These are phyloP conservation scores for Artemisia argyi DNA, from an alignment of 129 eudicot species.

Conservation along the genomic window DNA sequence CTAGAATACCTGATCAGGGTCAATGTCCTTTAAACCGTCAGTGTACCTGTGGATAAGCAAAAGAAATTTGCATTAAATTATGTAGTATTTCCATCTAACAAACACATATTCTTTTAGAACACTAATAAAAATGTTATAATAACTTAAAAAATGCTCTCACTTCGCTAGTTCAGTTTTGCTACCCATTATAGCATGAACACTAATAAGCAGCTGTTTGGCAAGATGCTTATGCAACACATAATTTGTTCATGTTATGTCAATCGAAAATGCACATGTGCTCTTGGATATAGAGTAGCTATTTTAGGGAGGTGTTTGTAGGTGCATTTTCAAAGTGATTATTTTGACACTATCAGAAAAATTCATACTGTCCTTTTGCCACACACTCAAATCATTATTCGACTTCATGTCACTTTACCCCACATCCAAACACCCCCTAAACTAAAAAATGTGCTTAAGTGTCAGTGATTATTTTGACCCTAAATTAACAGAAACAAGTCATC, in stretches of 20 bases:
- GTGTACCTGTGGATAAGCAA: constrained; percentile 70
- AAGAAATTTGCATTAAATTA: neutral
- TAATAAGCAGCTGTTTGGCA: neutral
- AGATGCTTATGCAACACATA: neutral
- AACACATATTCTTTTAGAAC: neutral
- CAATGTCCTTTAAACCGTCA: constrained; percentile 64
- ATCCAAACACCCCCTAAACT: constrained; percentile 2
- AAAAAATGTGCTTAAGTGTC: neutral
- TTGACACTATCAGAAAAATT: neutral
- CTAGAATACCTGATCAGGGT: constrained; percentile 80
- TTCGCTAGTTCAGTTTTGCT: neutral
- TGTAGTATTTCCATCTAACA: neutral
- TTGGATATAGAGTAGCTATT: neutral
- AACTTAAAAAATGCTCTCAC: neutral
- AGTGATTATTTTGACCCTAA: neutral
- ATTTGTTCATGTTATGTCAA: neutral
- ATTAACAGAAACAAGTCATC: neutral
- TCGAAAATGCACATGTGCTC: neutral
- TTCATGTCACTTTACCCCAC: constrained; percentile 8
- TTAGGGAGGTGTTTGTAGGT: neutral
- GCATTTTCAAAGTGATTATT: neutral
- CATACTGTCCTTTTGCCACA: neutral
- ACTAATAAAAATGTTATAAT: neutral
- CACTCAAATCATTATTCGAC: neutral
- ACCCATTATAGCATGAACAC: neutral